Percentiles rank a stretch among this genome's conserved stretches.
These are phyloP conservation scores for Poronia punctata DNA, from an alignment of 495 filamentous ascomycete species.

Conservation along the genomic window DNA sequence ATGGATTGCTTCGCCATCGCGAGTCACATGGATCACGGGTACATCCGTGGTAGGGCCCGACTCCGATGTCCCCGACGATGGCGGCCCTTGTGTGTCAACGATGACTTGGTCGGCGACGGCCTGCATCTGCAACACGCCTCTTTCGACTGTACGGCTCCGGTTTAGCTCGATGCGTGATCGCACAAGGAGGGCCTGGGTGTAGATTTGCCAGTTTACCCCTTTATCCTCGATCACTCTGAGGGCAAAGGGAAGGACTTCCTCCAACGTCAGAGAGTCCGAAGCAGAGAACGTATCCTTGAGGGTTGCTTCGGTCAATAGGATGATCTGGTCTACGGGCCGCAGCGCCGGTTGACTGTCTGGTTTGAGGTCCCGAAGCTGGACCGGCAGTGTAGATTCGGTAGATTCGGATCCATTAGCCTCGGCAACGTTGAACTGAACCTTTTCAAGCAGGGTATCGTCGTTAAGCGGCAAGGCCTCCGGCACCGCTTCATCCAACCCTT, in stretches of 20 bases:
- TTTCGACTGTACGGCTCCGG: constrained; percentile 74
- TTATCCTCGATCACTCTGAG: constrained; percentile 81
- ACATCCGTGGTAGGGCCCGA: constrained; percentile 16
- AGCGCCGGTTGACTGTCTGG: constrained; percentile 79
- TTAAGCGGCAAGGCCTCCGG: constrained; percentile 71
- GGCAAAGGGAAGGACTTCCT: constrained; percentile 88
- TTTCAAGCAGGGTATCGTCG: constrained; percentile 89
- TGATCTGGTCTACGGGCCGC: constrained; percentile 72
- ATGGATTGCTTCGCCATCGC: constrained; percentile 10
- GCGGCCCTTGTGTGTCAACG: constrained; percentile 62
- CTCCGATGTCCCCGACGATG: constrained; percentile 13
- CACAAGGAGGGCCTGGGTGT: constrained; percentile 85
- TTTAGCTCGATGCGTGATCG: constrained; percentile 85
- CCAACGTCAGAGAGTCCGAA: constrained; percentile 74
- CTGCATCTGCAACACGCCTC: constrained; percentile 88
- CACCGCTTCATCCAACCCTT: constrained; percentile 15
- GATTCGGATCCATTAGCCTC: constrained; percentile 28
- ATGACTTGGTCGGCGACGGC: constrained; percentile 94
- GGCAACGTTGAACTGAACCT: constrained; percentile 66
- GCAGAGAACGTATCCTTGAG: constrained; percentile 82
- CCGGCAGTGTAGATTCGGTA: constrained; percentile 51
- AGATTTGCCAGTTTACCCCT: constrained; percentile 95
- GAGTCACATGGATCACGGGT: constrained; percentile 35
- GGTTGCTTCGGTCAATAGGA: constrained; percentile 76
- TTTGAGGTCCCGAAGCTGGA: constrained; percentile 53